Conservation (phyloP, 148 eudicot species). For the Rhododendron simsii region DNA sequence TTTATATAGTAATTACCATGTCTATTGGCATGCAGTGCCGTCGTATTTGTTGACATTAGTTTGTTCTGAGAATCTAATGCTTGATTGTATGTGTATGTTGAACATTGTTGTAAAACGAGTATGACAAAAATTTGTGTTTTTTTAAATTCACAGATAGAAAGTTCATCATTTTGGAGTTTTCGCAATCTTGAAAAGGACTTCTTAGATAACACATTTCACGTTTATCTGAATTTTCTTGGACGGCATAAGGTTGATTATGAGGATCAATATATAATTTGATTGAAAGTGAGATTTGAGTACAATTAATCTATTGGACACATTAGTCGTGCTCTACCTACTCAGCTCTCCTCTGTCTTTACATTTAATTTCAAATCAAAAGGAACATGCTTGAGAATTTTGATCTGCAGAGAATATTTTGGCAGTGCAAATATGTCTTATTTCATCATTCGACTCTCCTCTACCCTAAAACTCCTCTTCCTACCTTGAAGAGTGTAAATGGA, state of each 20-base stretch:
- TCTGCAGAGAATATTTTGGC: neutral
- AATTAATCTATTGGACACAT: neutral
- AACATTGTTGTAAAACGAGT: no score
- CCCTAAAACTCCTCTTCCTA: neutral
- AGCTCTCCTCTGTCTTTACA: neutral
- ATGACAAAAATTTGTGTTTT: neutral
- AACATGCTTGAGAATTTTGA: neutral
- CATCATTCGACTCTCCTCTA: neutral
- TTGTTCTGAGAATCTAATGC: neutral
- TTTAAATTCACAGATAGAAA: neutral
- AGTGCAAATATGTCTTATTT: neutral
- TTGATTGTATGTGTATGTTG: neutral
- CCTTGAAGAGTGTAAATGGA: neutral
- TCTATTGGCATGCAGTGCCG: neutral
- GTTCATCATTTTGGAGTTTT: neutral
- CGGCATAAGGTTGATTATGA: neutral
- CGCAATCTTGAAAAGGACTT: neutral
- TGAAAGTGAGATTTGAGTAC: neutral
- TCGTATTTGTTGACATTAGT: neutral
- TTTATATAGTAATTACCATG: neutral
- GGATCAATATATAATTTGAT: neutral
- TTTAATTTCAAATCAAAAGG: neutral
- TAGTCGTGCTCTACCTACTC: neutral
- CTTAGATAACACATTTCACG: neutral
- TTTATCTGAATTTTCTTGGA: neutral